A percentile compares a stretch with the other conserved stretches of the same genome.
These are phyloP conservation scores for Prillingera fragicola DNA, from an alignment of 1,284 basidiomycete species.

Conservation along the genomic window DNA sequence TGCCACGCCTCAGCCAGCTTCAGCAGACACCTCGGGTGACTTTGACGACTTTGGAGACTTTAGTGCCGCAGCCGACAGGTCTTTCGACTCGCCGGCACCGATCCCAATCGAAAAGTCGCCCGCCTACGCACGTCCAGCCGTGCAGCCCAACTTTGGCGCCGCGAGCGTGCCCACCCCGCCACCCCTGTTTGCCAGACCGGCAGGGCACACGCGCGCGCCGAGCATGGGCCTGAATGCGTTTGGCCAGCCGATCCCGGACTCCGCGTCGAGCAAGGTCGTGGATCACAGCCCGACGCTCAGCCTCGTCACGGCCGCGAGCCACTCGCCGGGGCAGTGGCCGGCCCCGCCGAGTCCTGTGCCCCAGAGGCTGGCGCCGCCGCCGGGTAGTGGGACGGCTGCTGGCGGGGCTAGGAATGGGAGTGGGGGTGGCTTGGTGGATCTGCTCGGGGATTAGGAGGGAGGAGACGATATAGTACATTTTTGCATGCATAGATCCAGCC, in stretches of 20 bases:
- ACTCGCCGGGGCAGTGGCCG: not conserved
- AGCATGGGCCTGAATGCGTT: not conserved
- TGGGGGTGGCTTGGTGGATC: too few species aligned
- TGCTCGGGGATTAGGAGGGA: too few species aligned
- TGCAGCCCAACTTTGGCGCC: not conserved
- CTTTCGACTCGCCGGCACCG: slow-evolving; percentile 6
- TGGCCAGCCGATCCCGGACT: not conserved
- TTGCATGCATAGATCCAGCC: too few species aligned
- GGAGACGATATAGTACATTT: too few species aligned
- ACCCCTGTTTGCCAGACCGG: not conserved
- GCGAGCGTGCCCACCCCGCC: not conserved
- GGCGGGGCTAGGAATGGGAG: too few species aligned
- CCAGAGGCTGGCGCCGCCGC: not conserved
- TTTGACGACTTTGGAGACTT: slow-evolving; percentile 15
- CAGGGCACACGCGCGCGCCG: too few species aligned
- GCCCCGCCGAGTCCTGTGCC: not conserved
- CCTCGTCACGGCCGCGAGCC: not conserved
- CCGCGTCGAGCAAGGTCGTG: slow-evolving; percentile 5
- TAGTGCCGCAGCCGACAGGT: not conserved
- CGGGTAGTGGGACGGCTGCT: too few species aligned
- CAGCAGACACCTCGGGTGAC: slow-evolving; percentile 1
- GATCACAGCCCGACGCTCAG: slow-evolving; percentile 10
- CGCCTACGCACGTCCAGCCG: not conserved
- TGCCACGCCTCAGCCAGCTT: not conserved
- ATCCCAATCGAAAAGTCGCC: slow-evolving; percentile 3